Evolutionary conservation across 2,329 filamentous ascomycete species (phyloP).

Genomic region (Colletotrichum limetticola): DNA sequence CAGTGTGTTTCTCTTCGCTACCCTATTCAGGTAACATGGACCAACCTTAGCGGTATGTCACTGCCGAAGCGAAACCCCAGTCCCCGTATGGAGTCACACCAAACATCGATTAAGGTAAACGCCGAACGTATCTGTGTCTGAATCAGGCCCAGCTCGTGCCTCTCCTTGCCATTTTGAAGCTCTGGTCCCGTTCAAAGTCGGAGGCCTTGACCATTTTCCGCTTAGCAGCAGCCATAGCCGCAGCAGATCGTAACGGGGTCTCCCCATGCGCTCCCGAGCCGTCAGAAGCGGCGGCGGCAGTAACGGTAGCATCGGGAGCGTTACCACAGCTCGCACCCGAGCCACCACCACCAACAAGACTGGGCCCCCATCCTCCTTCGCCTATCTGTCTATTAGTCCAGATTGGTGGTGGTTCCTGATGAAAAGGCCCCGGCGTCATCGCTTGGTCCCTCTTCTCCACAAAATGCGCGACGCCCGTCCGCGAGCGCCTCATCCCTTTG

Average conservation of each 20-base stretch:
- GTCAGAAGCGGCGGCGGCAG: not conserved
- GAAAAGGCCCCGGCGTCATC: constrained; percentile 15
- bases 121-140: not conserved
- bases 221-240: not conserved
- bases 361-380: not conserved
- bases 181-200: not conserved
- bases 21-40: constrained; percentile 4
- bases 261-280: constrained; percentile 17
- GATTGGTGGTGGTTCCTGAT: not conserved
- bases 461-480: constrained; percentile 27
- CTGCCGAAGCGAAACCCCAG: not conserved
- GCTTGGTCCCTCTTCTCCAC: constrained; percentile 21
- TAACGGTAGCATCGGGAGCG: not conserved
- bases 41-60: not conserved
- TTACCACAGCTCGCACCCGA: not conserved
- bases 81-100: not conserved
- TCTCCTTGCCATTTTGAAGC: not conserved
- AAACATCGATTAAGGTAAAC: not conserved
- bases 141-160: not conserved
- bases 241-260: not conserved
- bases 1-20: not conserved
- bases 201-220: not conserved
- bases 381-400: not conserved
- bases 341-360: not conserved
- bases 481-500: constrained; percentile 14